Conservation (phyloP, 2,329 filamentous ascomycete species). For the Colletotrichum sp. region DNA sequence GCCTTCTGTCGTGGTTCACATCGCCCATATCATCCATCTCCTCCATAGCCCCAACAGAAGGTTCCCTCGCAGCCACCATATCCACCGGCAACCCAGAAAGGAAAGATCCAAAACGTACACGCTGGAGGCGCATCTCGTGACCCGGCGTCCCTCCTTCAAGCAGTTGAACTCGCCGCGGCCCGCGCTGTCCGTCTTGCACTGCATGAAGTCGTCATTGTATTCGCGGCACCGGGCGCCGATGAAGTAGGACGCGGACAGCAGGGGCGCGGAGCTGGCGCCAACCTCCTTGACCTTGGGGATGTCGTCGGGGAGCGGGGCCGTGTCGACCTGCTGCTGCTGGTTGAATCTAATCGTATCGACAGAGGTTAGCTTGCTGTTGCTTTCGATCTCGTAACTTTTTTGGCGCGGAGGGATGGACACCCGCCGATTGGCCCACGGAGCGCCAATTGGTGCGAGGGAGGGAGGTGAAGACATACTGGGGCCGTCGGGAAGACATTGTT, state of each 20-base stretch:
- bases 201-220: conserved; percentile 99
- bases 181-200: conserved; percentile 95
- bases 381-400: not conserved
- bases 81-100: not conserved
- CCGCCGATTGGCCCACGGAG: not conserved
- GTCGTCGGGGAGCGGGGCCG: conserved; percentile 88
- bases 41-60: not conserved
- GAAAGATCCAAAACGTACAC: conserved; percentile 71
- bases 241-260: conserved; percentile 93
- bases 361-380: not conserved
- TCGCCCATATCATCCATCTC: not conserved
- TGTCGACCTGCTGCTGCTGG: conserved; percentile 92
- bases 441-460: not conserved
- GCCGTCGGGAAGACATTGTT: conserved; percentile 46
- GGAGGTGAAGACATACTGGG: conserved; percentile 40
- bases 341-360: conserved; percentile 74
- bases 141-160: conserved; percentile 93
- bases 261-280: conserved; percentile 88
- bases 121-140: conserved; percentile 94
- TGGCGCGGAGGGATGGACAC: not conserved
- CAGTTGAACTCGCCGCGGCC: conserved; percentile 93
- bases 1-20: not conserved
- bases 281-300: conserved; percentile 95
- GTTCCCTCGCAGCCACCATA: not conserved
- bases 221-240: conserved; percentile 93